These are phyloP conservation scores for Exophiala dermatitidis DNA, from an alignment of 2,329 filamentous ascomycete species.

Conservation along the genomic window DNA sequence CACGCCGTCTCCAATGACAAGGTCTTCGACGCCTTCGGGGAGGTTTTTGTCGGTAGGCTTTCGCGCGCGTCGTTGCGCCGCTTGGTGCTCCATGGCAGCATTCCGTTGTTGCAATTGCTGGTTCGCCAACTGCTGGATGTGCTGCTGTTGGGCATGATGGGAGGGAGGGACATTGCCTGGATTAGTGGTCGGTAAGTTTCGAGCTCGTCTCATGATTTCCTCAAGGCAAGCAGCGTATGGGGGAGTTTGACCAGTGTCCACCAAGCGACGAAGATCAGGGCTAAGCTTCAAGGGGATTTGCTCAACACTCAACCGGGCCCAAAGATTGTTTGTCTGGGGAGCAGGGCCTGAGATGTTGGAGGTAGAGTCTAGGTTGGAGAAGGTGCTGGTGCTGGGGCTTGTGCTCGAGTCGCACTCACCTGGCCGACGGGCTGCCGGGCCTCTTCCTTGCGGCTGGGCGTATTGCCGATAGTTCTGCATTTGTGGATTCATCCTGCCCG, in stretches of 20 bases:
- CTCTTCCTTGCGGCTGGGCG: conserved; percentile 23
- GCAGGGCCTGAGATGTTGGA: not conserved
- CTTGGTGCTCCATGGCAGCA: conserved; percentile 26
- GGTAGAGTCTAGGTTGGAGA: not conserved
- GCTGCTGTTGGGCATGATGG: conserved; percentile 23
- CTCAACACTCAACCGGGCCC: not conserved
- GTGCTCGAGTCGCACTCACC: conserved; percentile 22
- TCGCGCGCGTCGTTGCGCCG: conserved; percentile 68
- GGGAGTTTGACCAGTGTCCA: conserved; percentile 2
- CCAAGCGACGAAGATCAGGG: not conserved
- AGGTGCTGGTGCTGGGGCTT: not conserved
- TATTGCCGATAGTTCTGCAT: conserved; percentile 27
- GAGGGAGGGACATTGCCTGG: conserved; percentile 21
- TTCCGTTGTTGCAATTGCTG: conserved; percentile 26
- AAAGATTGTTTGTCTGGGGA: not conserved
- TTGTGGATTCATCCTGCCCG: conserved; percentile 25
- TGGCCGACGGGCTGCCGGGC: conserved; percentile 22
- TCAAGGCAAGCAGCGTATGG: not conserved
- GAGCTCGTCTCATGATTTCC: not conserved
- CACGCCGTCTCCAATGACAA: conserved; percentile 73
- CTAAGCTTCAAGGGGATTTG: not conserved
- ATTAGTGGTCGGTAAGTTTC: not conserved
- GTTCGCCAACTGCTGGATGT: conserved; percentile 23
- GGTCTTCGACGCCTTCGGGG: conserved; percentile 78
- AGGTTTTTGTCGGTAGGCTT: conserved; percentile 94